Conservation (phyloP, 106 monocot species). For the Dioscorea alata region DNA sequence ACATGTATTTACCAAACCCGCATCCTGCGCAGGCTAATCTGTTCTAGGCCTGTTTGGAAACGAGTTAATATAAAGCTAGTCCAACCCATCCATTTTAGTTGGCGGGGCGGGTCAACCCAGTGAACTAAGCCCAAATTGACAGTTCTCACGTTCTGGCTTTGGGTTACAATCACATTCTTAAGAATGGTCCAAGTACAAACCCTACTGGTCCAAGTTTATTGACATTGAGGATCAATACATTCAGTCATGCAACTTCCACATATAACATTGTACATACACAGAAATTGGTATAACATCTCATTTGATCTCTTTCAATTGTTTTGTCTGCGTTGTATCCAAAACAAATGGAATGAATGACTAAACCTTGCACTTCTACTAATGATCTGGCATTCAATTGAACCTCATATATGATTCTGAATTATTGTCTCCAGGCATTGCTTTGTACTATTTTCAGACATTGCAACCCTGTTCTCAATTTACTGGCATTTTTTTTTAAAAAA, state of each 20-base stretch:
- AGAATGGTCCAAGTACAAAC: conserved; percentile 28
- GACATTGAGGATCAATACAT: conserved; percentile 26
- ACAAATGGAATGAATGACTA: not conserved
- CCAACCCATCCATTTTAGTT: too few species aligned
- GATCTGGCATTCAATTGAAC: not conserved
- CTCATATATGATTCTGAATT: too few species aligned
- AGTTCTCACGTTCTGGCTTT: conserved; percentile 47
- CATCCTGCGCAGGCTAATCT: too few species aligned
- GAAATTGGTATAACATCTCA: not conserved
- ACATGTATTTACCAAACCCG: too few species aligned
- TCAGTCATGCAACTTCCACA: conserved; percentile 16
- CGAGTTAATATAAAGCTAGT: too few species aligned
- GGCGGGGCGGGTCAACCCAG: too few species aligned
- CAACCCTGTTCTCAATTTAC: too few species aligned
- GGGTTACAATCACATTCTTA: conserved; percentile 30
- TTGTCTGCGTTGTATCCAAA: not conserved
- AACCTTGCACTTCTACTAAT: not conserved
- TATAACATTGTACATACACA: not conserved
- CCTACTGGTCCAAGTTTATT: conserved; percentile 39
- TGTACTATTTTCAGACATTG: too few species aligned
- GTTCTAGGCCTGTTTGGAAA: too few species aligned
- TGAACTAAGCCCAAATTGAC: too few species aligned
- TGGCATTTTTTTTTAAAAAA: too few species aligned
- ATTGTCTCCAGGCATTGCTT: too few species aligned
- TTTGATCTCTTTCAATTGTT: not conserved